These are phyloP conservation scores for Haplosporangium sp. DNA, from an alignment of 371 early-diverging fungal genomes.

Conservation along the genomic window DNA sequence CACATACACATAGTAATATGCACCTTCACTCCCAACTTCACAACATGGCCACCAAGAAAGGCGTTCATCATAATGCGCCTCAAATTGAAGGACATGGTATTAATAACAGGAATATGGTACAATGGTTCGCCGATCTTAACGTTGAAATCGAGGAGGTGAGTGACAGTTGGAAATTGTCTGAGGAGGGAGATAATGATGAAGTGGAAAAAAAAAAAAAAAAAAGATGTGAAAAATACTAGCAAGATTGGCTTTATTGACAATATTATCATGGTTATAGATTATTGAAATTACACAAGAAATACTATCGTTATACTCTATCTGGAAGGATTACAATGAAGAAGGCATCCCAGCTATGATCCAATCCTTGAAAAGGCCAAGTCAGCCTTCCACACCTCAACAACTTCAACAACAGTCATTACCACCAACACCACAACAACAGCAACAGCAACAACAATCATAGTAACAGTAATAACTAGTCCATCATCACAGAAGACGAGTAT, in stretches of 20 bases:
- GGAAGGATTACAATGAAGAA: constrained; percentile 75
- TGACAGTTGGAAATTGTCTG: not conserved
- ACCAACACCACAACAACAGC: constrained; percentile 8
- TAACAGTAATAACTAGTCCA: not conserved
- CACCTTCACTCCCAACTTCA: constrained; percentile 51
- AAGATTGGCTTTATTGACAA: too few relatives aligned
- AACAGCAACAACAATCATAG: constrained; percentile 5
- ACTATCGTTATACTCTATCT: constrained; percentile 70
- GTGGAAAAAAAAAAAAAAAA: not conserved
- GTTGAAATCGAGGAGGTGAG: constrained; percentile 74
- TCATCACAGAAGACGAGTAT: not conserved
- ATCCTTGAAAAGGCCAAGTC: constrained; percentile 22
- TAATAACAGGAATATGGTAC: constrained; percentile 69
- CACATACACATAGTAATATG: constrained; percentile 48
- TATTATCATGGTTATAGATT: constrained; percentile 22
- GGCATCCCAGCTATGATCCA: constrained; percentile 61
- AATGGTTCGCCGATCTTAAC: constrained; percentile 83
- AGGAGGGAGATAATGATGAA: not conserved
- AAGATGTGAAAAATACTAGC: too few relatives aligned
- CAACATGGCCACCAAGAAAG: constrained; percentile 37
- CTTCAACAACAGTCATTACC: constrained; percentile 18
- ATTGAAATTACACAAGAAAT: constrained; percentile 80
- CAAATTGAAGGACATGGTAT: constrained; percentile 45
- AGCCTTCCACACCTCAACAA: constrained; percentile 18
- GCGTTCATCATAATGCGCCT: constrained; percentile 9